phyloP scores from a whole-genome alignment of 73 alveolate species.

The Paramecium pentaurelia region DNA sequence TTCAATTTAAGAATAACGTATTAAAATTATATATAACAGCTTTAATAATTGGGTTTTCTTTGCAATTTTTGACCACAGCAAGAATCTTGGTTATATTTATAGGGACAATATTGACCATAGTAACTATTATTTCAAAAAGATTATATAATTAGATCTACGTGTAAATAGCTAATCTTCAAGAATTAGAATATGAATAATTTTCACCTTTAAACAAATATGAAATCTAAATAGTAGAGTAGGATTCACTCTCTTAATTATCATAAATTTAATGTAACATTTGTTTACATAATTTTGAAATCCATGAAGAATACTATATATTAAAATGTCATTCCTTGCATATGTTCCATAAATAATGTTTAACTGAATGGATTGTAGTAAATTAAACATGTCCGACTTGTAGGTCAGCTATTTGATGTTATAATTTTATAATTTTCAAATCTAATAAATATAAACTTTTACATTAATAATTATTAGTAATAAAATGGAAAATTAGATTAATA shows the following conservation, averaged over 20 bases:
- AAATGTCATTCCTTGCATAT: constrained; percentile 22
- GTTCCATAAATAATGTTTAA: constrained; percentile 41
- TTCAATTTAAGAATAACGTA: background rate
- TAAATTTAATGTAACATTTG: constrained; percentile 17
- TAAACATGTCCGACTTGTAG: constrained; percentile 55
- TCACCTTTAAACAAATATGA: background rate
- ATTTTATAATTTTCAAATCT: background rate
- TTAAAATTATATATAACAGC: background rate
- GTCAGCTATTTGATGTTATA: background rate
- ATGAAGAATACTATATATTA: constrained; percentile 1
- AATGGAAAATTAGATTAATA: background rate
- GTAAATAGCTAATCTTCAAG: background rate
- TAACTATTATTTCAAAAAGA: background rate
- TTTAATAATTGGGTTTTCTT: background rate
- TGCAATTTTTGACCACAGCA: background rate
- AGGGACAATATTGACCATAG: background rate
- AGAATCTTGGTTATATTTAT: background rate
- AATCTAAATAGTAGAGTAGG: background rate
- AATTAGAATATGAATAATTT: background rate
- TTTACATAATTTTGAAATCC: background rate
- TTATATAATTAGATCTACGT: background rate
- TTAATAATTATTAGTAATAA: background rate
- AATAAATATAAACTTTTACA: background rate
- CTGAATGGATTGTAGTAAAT: constrained; percentile 33
- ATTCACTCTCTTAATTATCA: background rate